A percentile compares a stretch with the other conserved stretches of the same genome.
These are phyloP conservation scores for Gossypium mustelinum DNA, from an alignment of 345 rosid species.

Conservation along the genomic window DNA sequence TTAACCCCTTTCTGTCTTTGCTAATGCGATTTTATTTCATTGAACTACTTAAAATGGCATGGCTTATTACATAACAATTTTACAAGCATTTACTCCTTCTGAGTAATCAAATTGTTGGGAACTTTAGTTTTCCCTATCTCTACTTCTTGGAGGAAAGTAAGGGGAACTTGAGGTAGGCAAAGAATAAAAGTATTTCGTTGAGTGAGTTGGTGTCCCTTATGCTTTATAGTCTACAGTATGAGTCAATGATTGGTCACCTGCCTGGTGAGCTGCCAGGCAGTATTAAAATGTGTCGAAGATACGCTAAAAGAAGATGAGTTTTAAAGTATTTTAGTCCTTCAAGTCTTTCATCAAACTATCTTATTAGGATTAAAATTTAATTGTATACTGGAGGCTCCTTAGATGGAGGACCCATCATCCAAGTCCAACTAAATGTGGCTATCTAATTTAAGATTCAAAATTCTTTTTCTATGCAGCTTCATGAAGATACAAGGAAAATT, in stretches of 20 bases:
- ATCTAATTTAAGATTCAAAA: not conserved
- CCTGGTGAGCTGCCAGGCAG: not conserved
- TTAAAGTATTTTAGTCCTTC: not conserved
- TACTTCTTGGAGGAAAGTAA: not conserved
- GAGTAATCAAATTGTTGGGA: not conserved
- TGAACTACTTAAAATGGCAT: not conserved
- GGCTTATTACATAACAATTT: not conserved
- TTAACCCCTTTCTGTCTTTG: not conserved
- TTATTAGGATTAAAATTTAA: constrained; percentile 3
- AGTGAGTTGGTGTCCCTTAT: not conserved
- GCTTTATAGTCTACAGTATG: not conserved
- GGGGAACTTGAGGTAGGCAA: not conserved
- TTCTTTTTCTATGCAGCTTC: not conserved
- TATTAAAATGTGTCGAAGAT: not conserved
- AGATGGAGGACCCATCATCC: not conserved
- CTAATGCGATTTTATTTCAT: not conserved
- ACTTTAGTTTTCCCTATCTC: not conserved
- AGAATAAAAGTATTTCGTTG: not conserved
- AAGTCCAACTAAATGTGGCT: not conserved
- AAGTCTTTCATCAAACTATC: not conserved
- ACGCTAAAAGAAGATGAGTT: constrained; percentile 1
- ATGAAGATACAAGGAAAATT: not conserved
- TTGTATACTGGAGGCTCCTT: not conserved
- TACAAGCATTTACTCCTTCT: not conserved
- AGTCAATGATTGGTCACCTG: not conserved